These are phyloP conservation scores for Tricholoma hemisulphureum DNA, from an alignment of 768 basidiomycete genomes.

Conservation along the genomic window DNA sequence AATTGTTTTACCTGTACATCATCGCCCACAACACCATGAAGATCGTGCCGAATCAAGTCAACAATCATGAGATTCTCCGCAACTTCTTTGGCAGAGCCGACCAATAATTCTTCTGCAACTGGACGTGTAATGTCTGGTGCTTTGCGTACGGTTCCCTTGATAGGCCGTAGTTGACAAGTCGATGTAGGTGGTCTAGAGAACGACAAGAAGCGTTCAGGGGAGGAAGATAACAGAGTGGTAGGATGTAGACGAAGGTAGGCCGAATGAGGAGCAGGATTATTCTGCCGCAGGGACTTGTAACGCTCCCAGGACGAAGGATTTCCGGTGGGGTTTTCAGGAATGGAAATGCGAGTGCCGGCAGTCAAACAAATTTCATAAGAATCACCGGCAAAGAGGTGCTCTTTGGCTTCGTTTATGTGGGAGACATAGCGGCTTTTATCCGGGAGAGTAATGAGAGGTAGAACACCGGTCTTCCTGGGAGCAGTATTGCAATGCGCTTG, in stretches of 20 bases:
- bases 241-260: slow-evolving; percentile 77
- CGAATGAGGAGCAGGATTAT: slow-evolving; percentile 89
- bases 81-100: slow-evolving; percentile 79
- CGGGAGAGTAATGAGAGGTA: slow-evolving; percentile 46
- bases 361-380: slow-evolving; percentile 95
- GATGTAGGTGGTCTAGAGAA: slow-evolving; percentile 64
- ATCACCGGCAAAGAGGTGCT: slow-evolving; percentile 77
- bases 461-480: slow-evolving; percentile 2
- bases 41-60: slow-evolving; percentile 90
- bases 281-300: slow-evolving; percentile 65
- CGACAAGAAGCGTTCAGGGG: slow-evolving; percentile 89
- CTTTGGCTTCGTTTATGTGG: slow-evolving; percentile 68
- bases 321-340: slow-evolving; percentile 36
- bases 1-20: slow-evolving; percentile 82
- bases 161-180: slow-evolving; percentile 83
- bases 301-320: slow-evolving; percentile 65
- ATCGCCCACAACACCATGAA: slow-evolving; percentile 80
- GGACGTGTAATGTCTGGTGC: slow-evolving; percentile 59
- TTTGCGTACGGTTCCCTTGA: slow-evolving; percentile 89
- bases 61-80: slow-evolving; percentile 99
- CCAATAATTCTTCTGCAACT: slow-evolving; percentile 61
- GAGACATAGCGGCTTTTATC: slow-evolving; percentile 60
- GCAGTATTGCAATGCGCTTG: slow-evolving; percentile 3
- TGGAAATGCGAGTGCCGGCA: slow-evolving; percentile 58
- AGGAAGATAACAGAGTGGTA: slow-evolving; percentile 78